Conservation (phyloP, 306 rosid species). For the Hylodesmum podocarpum region DNA sequence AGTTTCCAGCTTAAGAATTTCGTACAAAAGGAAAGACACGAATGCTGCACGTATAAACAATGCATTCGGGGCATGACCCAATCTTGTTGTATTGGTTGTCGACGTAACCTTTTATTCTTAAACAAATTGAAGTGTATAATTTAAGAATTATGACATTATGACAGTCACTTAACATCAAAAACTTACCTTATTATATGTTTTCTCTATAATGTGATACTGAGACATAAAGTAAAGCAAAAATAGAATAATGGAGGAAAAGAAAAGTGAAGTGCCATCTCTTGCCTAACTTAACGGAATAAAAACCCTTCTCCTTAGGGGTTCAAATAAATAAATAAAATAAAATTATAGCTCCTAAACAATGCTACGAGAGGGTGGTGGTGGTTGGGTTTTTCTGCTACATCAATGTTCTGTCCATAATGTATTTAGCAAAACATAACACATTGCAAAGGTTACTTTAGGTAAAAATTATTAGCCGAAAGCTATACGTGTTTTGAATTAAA, state of each 20-base stretch:
- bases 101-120: slow-evolving; percentile 28
- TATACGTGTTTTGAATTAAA: background rate
- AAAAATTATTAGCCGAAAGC: background rate
- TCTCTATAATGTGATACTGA: background rate
- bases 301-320: background rate
- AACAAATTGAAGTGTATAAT: slow-evolving; percentile 15
- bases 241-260: background rate
- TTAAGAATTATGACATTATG: slow-evolving; percentile 29
- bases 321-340: background rate
- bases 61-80: background rate
- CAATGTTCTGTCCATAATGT: background rate
- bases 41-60: slow-evolving; percentile 23
- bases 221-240: background rate
- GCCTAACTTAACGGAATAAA: slow-evolving; percentile 26
- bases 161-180: slow-evolving; percentile 21
- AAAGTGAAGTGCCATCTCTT: slow-evolving; percentile 20
- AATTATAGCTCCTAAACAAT: background rate
- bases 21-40: background rate
- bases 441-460: background rate
- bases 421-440: background rate
- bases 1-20: slow-evolving; percentile 23
- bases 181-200: background rate
- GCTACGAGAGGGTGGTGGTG: background rate
- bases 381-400: slow-evolving; percentile 12
- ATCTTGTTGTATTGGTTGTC: slow-evolving; percentile 21